Evolutionary conservation across 2,329 filamentous ascomycete genomes (phyloP).

Genomic region (Fusarium redolens): DNA sequence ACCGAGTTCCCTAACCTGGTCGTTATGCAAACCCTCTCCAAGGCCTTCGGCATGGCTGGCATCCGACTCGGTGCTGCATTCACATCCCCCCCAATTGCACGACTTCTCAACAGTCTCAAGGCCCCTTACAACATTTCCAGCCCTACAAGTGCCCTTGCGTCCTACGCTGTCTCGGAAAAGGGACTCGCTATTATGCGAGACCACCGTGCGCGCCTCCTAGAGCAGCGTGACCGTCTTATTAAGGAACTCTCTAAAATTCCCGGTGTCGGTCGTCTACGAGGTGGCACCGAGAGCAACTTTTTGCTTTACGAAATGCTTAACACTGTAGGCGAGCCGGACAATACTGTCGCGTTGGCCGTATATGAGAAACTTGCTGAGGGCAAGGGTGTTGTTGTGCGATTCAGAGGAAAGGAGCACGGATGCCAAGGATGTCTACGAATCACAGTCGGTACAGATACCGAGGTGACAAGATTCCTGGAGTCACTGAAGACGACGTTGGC

Average conservation of each 20-base stretch:
- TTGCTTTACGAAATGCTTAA: constrained; percentile 90
- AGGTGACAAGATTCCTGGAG: constrained; percentile 81
- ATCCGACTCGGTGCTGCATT: constrained; percentile 92
- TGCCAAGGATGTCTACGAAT: constrained; percentile 91
- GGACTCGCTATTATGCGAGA: constrained; percentile 79
- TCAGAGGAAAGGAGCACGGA: constrained; percentile 91
- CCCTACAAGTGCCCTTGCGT: constrained; percentile 85
- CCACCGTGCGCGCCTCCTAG: constrained; percentile 76
- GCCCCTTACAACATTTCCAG: constrained; percentile 96
- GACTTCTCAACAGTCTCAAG: constrained; percentile 89
- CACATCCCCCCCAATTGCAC: constrained; percentile 77
- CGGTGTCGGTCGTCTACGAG: constrained; percentile 83
- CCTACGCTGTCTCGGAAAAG: constrained; percentile 72
- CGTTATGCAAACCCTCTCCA: constrained; percentile 98
- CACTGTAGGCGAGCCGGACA: constrained; percentile 78
- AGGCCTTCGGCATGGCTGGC: constrained; percentile 94
- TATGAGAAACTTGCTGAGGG: constrained; percentile 89
- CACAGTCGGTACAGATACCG: constrained; percentile 89
- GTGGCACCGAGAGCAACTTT: constrained; percentile 88
- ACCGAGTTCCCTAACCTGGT: constrained; percentile 94
- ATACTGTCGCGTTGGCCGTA: constrained; percentile 78
- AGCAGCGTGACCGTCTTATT: constrained; percentile 82
- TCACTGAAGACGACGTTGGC: constrained; percentile 68
- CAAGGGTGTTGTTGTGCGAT: constrained; percentile 90
- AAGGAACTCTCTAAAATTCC: constrained; percentile 77